Conservation (phyloP, 2,329 filamentous ascomycete species). For the Hymenoscyphus repandus region DNA sequence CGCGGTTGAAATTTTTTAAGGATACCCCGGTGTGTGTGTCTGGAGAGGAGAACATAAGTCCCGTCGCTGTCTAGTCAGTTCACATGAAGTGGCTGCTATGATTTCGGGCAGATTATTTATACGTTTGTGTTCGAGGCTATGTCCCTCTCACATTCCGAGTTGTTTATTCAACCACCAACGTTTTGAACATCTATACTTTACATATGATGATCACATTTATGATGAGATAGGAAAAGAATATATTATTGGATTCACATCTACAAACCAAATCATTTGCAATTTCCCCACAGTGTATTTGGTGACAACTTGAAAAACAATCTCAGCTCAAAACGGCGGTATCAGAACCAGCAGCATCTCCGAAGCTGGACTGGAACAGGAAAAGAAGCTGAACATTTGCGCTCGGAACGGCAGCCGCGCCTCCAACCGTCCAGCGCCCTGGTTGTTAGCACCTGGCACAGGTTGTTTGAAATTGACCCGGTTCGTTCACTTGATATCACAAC, state of each 20-base stretch:
- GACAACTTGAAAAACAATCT: neutral
- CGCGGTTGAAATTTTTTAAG: neutral
- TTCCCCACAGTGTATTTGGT: neutral
- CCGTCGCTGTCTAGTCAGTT: neutral
- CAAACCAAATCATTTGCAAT: neutral
- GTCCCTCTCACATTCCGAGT: neutral
- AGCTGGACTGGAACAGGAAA: too few relatives aligned
- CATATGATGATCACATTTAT: neutral
- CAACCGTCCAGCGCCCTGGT: too few relatives aligned
- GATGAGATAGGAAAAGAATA: neutral
- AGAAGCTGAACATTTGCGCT: too few relatives aligned
- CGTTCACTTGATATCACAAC: too few relatives aligned
- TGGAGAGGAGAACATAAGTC: neutral
- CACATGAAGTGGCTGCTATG: neutral
- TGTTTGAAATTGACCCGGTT: too few relatives aligned
- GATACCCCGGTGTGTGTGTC: neutral
- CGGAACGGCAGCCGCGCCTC: too few relatives aligned
- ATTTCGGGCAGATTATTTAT: neutral
- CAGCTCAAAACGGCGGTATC: neutral
- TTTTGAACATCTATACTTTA: neutral
- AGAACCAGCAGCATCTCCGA: too few relatives aligned
- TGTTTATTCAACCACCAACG: neutral
- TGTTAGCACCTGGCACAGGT: too few relatives aligned
- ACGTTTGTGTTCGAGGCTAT: neutral
- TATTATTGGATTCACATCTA: slow-evolving; percentile 2